phyloP scores from a whole-genome alignment of 345 rosid genomes.

The Aurinia saxatilis region DNA sequence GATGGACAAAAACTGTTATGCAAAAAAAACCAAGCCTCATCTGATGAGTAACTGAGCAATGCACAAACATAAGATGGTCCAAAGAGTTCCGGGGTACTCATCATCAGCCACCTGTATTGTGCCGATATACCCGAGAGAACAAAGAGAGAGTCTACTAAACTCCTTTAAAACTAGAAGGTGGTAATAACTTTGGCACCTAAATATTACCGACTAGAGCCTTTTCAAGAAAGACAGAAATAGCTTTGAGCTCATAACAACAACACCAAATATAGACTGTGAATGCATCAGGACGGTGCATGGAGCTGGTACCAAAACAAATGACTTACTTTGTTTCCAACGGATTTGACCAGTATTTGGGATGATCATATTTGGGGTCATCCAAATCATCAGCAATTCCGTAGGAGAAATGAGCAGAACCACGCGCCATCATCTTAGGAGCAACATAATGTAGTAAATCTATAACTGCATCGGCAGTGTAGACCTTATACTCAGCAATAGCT shows the following conservation, averaged over 20 bases:
- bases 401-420: conserved; percentile 82
- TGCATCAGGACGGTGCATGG: background rate
- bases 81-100: background rate
- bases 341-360: conserved; percentile 90
- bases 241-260: background rate
- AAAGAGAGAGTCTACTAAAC: background rate
- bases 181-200: background rate
- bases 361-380: conserved; percentile 73
- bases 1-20: background rate
- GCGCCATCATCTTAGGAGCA: conserved; percentile 94
- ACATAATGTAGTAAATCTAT: conserved; percentile 69
- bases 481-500: conserved; percentile 77
- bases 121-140: background rate
- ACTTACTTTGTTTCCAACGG: conserved; percentile 90
- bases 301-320: conserved; percentile 6
- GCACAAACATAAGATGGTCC: background rate
- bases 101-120: background rate
- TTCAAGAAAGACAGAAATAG: background rate
- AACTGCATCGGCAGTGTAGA: conserved; percentile 62
- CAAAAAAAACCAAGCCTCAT: background rate
- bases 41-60: background rate
- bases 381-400: conserved; percentile 90
- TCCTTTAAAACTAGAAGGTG: background rate
- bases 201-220: background rate
- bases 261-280: background rate